Evolutionary conservation across 2,329 filamentous ascomycete genomes (phyloP).

Genomic region (Teratosphaeria destructans): DNA sequence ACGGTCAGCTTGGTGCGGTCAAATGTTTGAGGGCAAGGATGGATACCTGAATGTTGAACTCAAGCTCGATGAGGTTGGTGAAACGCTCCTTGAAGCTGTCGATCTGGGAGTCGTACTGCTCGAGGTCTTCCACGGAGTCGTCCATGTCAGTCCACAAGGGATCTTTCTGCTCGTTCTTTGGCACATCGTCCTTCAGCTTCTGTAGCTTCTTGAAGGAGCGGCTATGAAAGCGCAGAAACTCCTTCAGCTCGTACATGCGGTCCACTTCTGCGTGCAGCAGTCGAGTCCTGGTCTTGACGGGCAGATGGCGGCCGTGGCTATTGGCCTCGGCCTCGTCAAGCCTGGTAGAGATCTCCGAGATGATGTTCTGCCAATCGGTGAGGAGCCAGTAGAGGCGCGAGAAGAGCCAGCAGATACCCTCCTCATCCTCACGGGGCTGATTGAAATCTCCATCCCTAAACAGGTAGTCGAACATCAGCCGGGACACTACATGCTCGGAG

Average conservation of each 20-base stretch:
- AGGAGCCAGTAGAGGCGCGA: constrained; percentile 24
- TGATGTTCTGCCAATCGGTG: constrained; percentile 30
- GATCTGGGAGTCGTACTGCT: constrained; percentile 25
- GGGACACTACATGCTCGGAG: constrained; percentile 24
- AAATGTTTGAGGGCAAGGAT: not conserved
- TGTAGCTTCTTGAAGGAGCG: constrained; percentile 26
- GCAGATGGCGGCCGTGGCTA: constrained; percentile 22
- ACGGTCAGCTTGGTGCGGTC: not conserved
- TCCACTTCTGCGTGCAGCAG: constrained; percentile 26
- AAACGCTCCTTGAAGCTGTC: constrained; percentile 27
- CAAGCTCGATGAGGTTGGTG: constrained; percentile 30
- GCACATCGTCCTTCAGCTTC: constrained; percentile 22
- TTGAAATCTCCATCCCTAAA: constrained; percentile 24
- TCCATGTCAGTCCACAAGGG: constrained; percentile 27
- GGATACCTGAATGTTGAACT: constrained; percentile 23
- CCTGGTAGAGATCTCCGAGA: constrained; percentile 23
- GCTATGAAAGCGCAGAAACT: constrained; percentile 26
- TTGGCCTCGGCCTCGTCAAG: constrained; percentile 27
- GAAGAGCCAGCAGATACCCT: constrained; percentile 28
- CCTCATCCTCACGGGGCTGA: constrained; percentile 23
- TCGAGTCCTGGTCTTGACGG: constrained; percentile 24
- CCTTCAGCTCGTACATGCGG: constrained; percentile 26
- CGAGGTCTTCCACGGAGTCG: constrained; percentile 27
- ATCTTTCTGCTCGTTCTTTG: constrained; percentile 20
- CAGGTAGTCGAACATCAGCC: constrained; percentile 24